Conservation (phyloP, 2,329 filamentous ascomycete genomes). For the Aspergillus uvarum region DNA sequence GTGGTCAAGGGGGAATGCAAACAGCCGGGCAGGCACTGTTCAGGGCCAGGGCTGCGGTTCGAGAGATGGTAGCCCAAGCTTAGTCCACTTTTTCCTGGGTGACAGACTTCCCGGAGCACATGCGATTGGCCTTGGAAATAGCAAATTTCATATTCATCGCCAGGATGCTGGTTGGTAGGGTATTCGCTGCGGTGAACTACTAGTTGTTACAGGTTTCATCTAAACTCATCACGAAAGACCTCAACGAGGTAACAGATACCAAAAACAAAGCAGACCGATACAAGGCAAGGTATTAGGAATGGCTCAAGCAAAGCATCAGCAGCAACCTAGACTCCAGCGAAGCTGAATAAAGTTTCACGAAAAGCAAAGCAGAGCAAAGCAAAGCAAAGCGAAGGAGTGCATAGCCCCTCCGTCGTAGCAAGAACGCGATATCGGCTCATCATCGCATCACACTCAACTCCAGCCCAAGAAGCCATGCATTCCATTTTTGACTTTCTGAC, state of each 20-base stretch:
- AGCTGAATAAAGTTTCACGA: background rate
- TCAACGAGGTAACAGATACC: background rate
- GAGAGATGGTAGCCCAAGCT: background rate
- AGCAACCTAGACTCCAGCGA: constrained; percentile 6
- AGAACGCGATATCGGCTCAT: constrained; percentile 23
- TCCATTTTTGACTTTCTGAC: background rate
- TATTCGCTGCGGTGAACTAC: constrained; percentile 18
- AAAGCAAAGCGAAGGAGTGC: constrained; percentile 7
- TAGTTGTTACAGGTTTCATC: constrained; percentile 14
- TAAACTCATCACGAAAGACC: constrained; percentile 7
- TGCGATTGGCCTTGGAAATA: background rate
- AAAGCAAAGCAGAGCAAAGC: constrained; percentile 3
- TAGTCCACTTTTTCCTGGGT: background rate
- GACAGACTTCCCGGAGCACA: background rate
- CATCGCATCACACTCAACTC: constrained; percentile 22
- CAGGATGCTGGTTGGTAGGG: constrained; percentile 21
- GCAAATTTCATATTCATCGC: constrained; percentile 17
- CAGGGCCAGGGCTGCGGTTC: no score
- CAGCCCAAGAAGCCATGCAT: background rate
- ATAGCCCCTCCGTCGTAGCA: constrained; percentile 14
- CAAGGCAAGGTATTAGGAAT: constrained; percentile 6
- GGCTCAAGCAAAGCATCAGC: background rate
- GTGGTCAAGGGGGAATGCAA: background rate
- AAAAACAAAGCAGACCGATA: constrained; percentile 7
- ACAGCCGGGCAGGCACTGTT: background rate